Conservation (phyloP, 1,139 yeast genomes). For the Debaryomyces fabryi region DNA sequence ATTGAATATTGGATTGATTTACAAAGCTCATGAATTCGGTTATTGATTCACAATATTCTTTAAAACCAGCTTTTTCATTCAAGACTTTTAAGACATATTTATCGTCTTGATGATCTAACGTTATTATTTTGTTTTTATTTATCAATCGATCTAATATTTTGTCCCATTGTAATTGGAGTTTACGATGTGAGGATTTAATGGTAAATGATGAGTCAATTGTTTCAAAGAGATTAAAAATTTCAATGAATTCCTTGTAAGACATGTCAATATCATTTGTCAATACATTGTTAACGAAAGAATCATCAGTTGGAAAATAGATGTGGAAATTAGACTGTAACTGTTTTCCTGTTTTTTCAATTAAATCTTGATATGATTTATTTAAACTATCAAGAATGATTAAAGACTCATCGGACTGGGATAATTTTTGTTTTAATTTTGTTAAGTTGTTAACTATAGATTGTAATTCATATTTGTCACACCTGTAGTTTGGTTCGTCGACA, state of each 20-base stretch:
- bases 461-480: constrained; percentile 20
- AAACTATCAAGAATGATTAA: constrained; percentile 14
- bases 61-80: constrained; percentile 3
- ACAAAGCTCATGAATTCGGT: constrained; percentile 33
- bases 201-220: constrained; percentile 14
- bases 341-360: constrained; percentile 13
- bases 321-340: constrained; percentile 14
- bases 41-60: constrained; percentile 25
- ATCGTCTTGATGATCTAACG: constrained; percentile 16
- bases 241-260: constrained; percentile 16
- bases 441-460: constrained; percentile 20
- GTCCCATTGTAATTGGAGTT: constrained; percentile 24
- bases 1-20: constrained; percentile 25
- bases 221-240: constrained; percentile 15
- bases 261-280: constrained; percentile 15
- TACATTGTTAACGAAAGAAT: constrained; percentile 18
- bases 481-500: constrained; percentile 10
- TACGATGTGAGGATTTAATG: constrained; percentile 15
- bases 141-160: constrained; percentile 16
- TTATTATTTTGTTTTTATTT: constrained; percentile 17
- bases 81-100: constrained; percentile 9
- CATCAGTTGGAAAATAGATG: constrained; percentile 26
- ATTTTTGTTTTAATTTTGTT: constrained; percentile 19
- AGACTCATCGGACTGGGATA: constrained; percentile 24
- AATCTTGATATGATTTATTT: constrained; percentile 12